Evolutionary conservation across 2,329 filamentous ascomycete genomes (phyloP), one percentile per base, ranked within the genome.

Genomic region (Arthrobotrys megalospora): DNA sequence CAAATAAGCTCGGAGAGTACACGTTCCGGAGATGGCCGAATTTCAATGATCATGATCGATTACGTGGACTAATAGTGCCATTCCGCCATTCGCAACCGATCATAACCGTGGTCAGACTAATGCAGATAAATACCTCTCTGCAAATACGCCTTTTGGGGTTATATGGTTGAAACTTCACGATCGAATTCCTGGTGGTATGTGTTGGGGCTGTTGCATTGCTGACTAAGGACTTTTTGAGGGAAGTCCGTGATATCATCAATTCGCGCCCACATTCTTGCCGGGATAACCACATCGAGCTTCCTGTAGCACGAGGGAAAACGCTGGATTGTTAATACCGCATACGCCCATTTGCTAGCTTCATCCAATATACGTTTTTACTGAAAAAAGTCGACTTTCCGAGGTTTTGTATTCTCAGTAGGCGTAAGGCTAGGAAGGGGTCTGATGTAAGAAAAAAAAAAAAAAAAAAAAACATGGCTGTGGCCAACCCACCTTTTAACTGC

Each of bases 131-230:
- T 8, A 1, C 7, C 36, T 38, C 12, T 6, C 12, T 6, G 12
- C 8, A 38, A 10, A 8, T 10, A 38, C 1, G 3, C 36, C 3
- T 8, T 2, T 38, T 38, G 36, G 8, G 12, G 12, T 28, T 38
- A 3, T 38, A 8, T 12, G 3, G 36, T 38, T 38, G 36, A 12
- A 12, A 38, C 12, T 38, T 38, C 8, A 38, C 8, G 1, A 12
- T 38, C 41, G 6, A n/a, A n/a, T n/a, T 4, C 38, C 8, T 19
- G 16, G 24, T 50, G 4, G 5, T 32, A 36, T 66, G 73, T 71
- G 65, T 70, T 77, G 73, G 32, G 16, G 32, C 36, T 68, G 66
- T 77, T 77, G 73, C 47, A 73, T 58, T 66, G 69, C 43, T 71
- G 38, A 62, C 52, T 70, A 62, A 62, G 53, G 8, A 11, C n/a